These are phyloP conservation scores for Teratosphaeria gauchensis DNA, from an alignment of 2,329 filamentous ascomycete genomes.

Conservation along the genomic window DNA sequence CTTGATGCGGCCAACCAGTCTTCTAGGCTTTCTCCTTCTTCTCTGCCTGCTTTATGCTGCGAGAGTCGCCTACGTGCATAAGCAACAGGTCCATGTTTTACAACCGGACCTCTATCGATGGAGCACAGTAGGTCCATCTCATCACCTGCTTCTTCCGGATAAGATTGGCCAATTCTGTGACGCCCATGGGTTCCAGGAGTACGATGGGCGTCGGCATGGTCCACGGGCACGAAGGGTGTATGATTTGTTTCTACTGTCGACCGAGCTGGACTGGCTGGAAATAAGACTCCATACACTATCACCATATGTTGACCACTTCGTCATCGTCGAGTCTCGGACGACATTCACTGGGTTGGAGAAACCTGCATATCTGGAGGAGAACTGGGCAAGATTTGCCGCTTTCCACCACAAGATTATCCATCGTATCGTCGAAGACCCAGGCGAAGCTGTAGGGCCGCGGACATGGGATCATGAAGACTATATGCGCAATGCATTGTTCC, in stretches of 20 bases:
- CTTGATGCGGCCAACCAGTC: not conserved
- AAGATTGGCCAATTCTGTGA: conserved; percentile 6
- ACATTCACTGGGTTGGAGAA: conserved; percentile 52
- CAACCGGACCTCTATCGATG: conserved; percentile 5
- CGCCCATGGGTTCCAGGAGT: conserved; percentile 8
- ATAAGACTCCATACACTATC: conserved; percentile 52
- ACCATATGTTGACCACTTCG: conserved; percentile 53
- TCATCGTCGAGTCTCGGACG: conserved; percentile 50
- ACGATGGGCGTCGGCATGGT: not conserved
- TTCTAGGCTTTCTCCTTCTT: not conserved
- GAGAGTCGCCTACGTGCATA: not conserved
- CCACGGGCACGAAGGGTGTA: conserved; percentile 42
- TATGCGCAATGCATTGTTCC: conserved; percentile 48
- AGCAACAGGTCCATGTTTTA: conserved; percentile 2
- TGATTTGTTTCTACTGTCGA: conserved; percentile 54
- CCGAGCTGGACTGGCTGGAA: conserved; percentile 57
- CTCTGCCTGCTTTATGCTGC: not conserved
- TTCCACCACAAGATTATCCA: conserved; percentile 55
- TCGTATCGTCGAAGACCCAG: conserved; percentile 40
- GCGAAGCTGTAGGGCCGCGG: conserved; percentile 25
- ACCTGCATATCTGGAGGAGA: conserved; percentile 43
- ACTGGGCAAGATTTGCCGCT: conserved; percentile 42
- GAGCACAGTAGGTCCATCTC: conserved; percentile 3
- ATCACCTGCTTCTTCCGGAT: conserved; percentile 5
- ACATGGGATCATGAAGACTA: conserved; percentile 46